Base-by-base conservation (phyloP, 768 basidiomycete species). In the Cystobasidium ongulense region DNA sequence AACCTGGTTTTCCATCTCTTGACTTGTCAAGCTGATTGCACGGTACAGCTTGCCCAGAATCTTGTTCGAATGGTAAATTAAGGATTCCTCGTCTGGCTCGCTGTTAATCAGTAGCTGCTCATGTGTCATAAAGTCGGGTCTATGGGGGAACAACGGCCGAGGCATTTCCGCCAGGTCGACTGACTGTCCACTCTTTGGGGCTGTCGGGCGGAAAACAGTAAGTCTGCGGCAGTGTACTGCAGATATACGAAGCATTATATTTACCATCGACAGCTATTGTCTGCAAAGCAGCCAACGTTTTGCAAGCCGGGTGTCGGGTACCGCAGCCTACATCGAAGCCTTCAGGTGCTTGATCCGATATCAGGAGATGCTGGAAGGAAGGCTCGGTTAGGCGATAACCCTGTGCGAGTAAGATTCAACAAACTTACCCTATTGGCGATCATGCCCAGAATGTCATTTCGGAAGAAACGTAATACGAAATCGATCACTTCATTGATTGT, bases 181-280 rank as follows among this genome's bases (percentile, higher is more conserved):
- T 27, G 50, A 61, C 27, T 54, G 43, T 15, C 74, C 74, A 35
- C 50, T 73, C 35, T 74, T 74, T 4, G 74, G 70, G 11, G 53
- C 74, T 74, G 27, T 11, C 23, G 38, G 5, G 35, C 38, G 11
- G 10, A 29, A 10, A 35, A 35, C 38, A 41, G 31, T 46, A 8
- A 64, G 63, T 38, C 23, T 38, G n/a, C n/a, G 33, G 25, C 2
- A 15, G 39, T 39, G 35, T 18, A 17, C 10, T 3, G 41, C 36
- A n/a, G 67, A 39, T 23, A n/a, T n/a, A 1, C 38, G 23, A 38
- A 21, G 36, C 10, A 23, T 1, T 8, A 8, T 13, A n/a, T 70
- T 74, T 31, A 74, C 74, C 68, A 62, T 74, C 74, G 7, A 74
- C 74, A 57, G 74, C 74, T 7, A 74, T 39, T n/a, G 74, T 72